phyloP scores from a whole-genome alignment of 2,329 filamentous ascomycete species.

The Microsporum canis region DNA sequence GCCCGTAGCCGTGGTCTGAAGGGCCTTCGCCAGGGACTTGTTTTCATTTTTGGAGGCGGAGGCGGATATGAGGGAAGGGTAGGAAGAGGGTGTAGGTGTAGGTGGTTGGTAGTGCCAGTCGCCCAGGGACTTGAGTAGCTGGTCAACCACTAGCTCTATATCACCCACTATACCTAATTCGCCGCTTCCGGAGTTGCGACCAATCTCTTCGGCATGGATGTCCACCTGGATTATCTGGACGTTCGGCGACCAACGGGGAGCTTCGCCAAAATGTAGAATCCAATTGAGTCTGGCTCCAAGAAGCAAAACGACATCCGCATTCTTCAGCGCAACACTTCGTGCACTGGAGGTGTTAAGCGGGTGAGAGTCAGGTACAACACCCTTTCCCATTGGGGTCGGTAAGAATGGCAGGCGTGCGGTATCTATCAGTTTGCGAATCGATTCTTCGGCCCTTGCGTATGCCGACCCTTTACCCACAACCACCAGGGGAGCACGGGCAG shows the following conservation, averaged over 20 bases:
- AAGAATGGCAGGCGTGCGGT: conserved; percentile 44
- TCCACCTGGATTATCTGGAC: conserved; percentile 47
- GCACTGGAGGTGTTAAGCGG: conserved; percentile 43
- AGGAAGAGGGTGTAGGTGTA: conserved; percentile 22
- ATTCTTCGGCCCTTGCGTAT: conserved; percentile 41
- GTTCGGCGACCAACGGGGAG: conserved; percentile 41
- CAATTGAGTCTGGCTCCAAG: conserved; percentile 47
- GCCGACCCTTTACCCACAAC: conserved; percentile 47
- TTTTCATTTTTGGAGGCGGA: conserved; percentile 38
- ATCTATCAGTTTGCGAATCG: conserved; percentile 38
- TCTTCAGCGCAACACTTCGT: conserved; percentile 42
- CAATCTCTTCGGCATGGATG: conserved; percentile 44
- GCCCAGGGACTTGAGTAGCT: conserved; percentile 34
- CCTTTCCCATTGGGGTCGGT: conserved; percentile 50
- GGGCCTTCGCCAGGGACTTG: conserved; percentile 34
- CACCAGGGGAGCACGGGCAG: conserved; percentile 41
- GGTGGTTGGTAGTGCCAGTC: conserved; percentile 36
- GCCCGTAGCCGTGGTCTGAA: conserved; percentile 22
- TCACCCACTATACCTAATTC: conserved; percentile 43
- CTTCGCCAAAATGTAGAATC: conserved; percentile 47
- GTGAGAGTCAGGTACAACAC: conserved; percentile 45
- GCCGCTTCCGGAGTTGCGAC: conserved; percentile 40
- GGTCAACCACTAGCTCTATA: conserved; percentile 38
- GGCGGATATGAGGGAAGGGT: conserved; percentile 23
- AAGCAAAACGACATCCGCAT: conserved; percentile 45